A percentile compares a stretch with the other conserved stretches of the same genome.
phyloP scores from a whole-genome alignment of 768 basidiomycete species.

The Tremella fuciformis region DNA sequence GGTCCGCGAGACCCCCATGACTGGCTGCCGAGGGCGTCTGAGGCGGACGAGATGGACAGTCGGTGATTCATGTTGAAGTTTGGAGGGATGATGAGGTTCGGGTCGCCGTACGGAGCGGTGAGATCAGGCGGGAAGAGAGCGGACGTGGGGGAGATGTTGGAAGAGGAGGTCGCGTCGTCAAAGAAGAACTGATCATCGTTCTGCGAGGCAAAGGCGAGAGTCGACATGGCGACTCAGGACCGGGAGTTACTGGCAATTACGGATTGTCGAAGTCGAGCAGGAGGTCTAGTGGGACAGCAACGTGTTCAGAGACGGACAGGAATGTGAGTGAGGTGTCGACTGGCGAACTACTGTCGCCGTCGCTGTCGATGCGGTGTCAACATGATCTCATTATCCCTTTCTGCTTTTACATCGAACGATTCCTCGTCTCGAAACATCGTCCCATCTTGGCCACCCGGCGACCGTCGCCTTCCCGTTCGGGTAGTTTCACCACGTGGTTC shows the following conservation, averaged over 20 bases:
- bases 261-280: too few species aligned
- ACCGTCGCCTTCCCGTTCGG: background rate
- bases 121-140: constrained; percentile 28
- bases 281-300: too few species aligned
- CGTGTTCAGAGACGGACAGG: too few species aligned
- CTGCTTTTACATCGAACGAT: too few species aligned
- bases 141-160: constrained; percentile 13
- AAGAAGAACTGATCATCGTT: constrained; percentile 14
- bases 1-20: constrained; percentile 25
- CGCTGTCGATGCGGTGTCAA: too few species aligned
- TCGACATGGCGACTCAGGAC: background rate
- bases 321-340: too few species aligned
- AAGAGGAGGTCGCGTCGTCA: constrained; percentile 12
- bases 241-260: too few species aligned
- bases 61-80: constrained; percentile 1
- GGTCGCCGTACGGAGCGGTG: constrained; percentile 15
- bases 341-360: too few species aligned
- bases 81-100: constrained; percentile 14
- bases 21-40: constrained; percentile 5
- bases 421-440: background rate
- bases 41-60: constrained; percentile 5
- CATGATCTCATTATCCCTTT: too few species aligned
- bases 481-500: background rate
- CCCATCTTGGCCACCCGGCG: constrained; percentile 2
- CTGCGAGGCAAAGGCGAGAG: constrained; percentile 10